Evolutionary conservation across 2,329 filamentous ascomycete species (phyloP).

Genomic region (Alternaria ventricosa): DNA sequence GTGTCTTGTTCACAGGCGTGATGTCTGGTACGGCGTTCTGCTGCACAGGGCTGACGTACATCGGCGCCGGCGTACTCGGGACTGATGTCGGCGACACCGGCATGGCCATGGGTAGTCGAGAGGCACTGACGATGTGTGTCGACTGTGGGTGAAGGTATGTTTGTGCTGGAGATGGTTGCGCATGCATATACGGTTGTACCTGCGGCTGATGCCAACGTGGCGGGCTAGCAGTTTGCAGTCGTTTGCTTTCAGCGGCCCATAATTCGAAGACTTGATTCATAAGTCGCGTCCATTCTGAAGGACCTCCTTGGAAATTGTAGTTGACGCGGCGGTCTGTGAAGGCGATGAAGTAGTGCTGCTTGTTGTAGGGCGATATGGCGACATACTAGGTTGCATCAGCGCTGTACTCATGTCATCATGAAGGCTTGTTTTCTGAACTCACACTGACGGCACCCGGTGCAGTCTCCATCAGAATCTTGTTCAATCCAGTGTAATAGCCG

Average conservation of each 20-base stretch:
- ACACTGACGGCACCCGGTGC: constrained; percentile 38
- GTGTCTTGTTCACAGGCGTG: constrained; percentile 15
- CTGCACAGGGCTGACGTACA: constrained; percentile 17
- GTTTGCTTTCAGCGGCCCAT: constrained; percentile 36
- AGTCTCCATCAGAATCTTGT: constrained; percentile 36
- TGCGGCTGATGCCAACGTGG: constrained; percentile 9
- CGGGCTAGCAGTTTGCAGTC: constrained; percentile 9
- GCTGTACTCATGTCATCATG: neutral
- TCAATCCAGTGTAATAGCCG: constrained; percentile 35
- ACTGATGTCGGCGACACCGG: constrained; percentile 22
- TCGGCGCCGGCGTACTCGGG: constrained; percentile 16
- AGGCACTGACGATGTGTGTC: constrained; percentile 8
- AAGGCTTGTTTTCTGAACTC: constrained; percentile 13
- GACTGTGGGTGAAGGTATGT: constrained; percentile 11
- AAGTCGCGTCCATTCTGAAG: constrained; percentile 42
- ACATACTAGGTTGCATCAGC: constrained; percentile 33
- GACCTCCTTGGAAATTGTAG: constrained; percentile 42
- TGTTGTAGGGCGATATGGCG: constrained; percentile 43
- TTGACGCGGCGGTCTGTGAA: constrained; percentile 41
- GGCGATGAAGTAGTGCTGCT: constrained; percentile 42
- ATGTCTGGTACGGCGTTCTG: constrained; percentile 9
- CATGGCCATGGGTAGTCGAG: neutral
- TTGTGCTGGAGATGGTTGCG: constrained; percentile 15
- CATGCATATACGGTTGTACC: constrained; percentile 2
- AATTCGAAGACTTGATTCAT: constrained; percentile 42